Conservation (phyloP, 345 rosid species). For the Lepidium aucheri region DNA sequence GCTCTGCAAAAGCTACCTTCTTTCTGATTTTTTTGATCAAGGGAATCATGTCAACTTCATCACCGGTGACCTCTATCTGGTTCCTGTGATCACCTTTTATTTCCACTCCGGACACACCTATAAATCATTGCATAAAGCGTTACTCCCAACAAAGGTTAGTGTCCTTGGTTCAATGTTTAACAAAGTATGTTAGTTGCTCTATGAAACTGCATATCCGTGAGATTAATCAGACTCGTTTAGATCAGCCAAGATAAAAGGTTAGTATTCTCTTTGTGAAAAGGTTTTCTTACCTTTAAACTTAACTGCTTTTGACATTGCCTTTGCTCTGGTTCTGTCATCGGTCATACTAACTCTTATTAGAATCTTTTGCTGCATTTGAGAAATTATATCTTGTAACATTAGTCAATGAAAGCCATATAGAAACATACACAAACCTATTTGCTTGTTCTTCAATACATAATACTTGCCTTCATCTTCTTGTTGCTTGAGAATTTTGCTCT, state of each 20-base stretch:
- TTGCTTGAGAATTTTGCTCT: not conserved
- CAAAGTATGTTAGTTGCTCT: no score
- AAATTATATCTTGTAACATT: not conserved
- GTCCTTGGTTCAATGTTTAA: no score
- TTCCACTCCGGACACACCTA: slow-evolving; percentile 39
- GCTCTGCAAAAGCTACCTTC: slow-evolving; percentile 33
- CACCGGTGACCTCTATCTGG: slow-evolving; percentile 47
- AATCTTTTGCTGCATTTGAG: slow-evolving; percentile 25
- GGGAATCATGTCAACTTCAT: slow-evolving; percentile 30
- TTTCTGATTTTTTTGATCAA: slow-evolving; percentile 28
- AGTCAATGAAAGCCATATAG: not conserved
- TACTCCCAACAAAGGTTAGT: not conserved
- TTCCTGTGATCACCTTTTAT: slow-evolving; percentile 38
- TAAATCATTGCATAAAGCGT: not conserved
- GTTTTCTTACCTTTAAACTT: slow-evolving; percentile 15
- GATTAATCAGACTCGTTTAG: no score
- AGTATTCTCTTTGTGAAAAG: not conserved
- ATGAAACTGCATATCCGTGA: no score
- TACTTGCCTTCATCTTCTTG: slow-evolving; percentile 19
- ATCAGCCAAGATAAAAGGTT: not conserved
- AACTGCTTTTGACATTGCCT: slow-evolving; percentile 22
- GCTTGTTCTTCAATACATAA: not conserved
- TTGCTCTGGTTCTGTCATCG: slow-evolving; percentile 23
- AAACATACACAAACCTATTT: not conserved
- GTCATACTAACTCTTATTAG: slow-evolving; percentile 20